Percentiles rank a stretch among this genome's conserved stretches.
phyloP scores from a whole-genome alignment of 495 filamentous ascomycete species.

The Trichoderma virens region DNA sequence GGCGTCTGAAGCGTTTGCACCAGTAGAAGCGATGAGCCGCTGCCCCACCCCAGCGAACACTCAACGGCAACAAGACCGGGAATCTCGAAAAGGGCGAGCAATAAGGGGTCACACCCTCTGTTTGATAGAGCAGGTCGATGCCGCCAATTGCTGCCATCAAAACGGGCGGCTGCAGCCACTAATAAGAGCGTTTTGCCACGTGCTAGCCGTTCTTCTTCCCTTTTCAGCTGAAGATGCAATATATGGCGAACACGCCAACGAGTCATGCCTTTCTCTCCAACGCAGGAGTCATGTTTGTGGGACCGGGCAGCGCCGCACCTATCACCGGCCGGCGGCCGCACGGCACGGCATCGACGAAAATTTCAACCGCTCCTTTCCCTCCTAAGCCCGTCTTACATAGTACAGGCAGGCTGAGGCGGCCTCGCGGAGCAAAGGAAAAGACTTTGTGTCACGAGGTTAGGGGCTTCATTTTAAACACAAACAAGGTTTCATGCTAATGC shows the following conservation, averaged over 20 bases:
- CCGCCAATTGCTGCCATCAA: neutral
- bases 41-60: neutral
- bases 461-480: neutral
- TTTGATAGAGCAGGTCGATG: neutral
- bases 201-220: neutral
- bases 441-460: too few relatives aligned
- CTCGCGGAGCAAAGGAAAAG: neutral
- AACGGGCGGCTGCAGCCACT: neutral
- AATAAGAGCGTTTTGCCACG: neutral
- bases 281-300: neutral
- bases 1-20: neutral
- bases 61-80: neutral
- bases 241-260: neutral
- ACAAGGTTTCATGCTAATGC: too few relatives aligned
- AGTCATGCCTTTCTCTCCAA: neutral
- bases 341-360: conserved; percentile 2
- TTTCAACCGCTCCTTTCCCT: neutral
- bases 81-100: neutral
- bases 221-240: neutral
- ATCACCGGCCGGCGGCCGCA: conserved; percentile 7
- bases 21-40: neutral
- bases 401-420: too few relatives aligned
- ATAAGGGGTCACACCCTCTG: neutral
- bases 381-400: neutral
- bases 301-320: neutral